A percentile compares a stretch with the other conserved stretches of the same genome.
Evolutionary conservation across 1,139 yeast species (phyloP).

Genomic region (Diutina scorzettiae): DNA sequence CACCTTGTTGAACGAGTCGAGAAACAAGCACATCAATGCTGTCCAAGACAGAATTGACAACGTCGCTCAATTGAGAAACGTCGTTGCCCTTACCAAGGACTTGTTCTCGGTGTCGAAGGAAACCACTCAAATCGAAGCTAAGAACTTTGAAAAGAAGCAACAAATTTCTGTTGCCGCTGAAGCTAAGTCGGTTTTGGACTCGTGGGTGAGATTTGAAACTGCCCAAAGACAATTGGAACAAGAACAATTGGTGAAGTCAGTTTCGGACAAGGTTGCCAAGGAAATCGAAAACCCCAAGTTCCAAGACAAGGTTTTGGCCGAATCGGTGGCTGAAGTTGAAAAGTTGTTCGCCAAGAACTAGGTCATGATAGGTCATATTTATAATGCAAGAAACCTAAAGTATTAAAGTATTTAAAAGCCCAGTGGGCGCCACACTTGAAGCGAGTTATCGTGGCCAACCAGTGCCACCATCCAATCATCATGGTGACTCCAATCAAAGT

Average conservation of each 20-base stretch:
- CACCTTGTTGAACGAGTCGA: slow-evolving; percentile 74
- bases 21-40: slow-evolving; percentile 82
- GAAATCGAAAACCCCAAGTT: slow-evolving; percentile 80
- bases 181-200: slow-evolving; percentile 92
- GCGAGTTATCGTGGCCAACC: slow-evolving; percentile 79
- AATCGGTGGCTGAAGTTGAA: slow-evolving; percentile 88
- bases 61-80: slow-evolving; percentile 84
- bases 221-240: slow-evolving; percentile 96
- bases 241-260: slow-evolving; percentile 77
- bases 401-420: background rate
- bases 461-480: slow-evolving; percentile 72
- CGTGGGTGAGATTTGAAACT: slow-evolving; percentile 98
- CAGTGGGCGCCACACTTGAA: slow-evolving; percentile 56
- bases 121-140: slow-evolving; percentile 91
- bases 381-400: background rate
- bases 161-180: slow-evolving; percentile 74
- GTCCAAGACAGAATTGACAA: slow-evolving; percentile 85
- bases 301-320: slow-evolving; percentile 86
- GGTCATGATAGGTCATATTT: slow-evolving; percentile 6
- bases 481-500: slow-evolving; percentile 75
- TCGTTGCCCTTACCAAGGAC: slow-evolving; percentile 81
- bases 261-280: slow-evolving; percentile 78
- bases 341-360: slow-evolving; percentile 52
- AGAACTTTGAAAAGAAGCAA: slow-evolving; percentile 88
- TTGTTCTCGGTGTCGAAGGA: slow-evolving; percentile 91